phyloP scores from a whole-genome alignment of 2,329 filamentous ascomycete genomes.

The Dactylellina sp. region DNA sequence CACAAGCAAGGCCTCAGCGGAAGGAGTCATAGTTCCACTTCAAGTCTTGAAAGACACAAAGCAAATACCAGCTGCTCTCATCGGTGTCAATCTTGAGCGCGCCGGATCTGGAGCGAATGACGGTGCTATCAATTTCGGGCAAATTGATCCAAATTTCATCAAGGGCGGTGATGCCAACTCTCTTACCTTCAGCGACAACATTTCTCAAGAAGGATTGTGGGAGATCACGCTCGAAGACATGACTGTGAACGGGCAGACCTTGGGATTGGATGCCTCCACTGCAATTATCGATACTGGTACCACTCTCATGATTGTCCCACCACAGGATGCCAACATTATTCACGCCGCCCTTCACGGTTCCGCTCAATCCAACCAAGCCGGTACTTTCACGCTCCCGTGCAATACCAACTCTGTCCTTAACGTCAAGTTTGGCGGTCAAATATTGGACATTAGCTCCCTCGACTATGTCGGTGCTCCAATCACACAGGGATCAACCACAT shows the following conservation, averaged over 20 bases:
- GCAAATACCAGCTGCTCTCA: slow-evolving; percentile 18
- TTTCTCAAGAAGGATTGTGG: slow-evolving; percentile 77
- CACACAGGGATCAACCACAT: slow-evolving; percentile 7
- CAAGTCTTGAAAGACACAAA: slow-evolving; percentile 73
- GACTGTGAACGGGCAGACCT: slow-evolving; percentile 66
- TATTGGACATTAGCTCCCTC: slow-evolving; percentile 5
- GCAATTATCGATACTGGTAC: slow-evolving; percentile 73
- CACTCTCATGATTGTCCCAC: slow-evolving; percentile 71
- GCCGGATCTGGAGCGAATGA: slow-evolving; percentile 76
- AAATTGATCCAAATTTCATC: slow-evolving; percentile 74
- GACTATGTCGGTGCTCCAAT: slow-evolving; percentile 18
- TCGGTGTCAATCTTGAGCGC: slow-evolving; percentile 71
- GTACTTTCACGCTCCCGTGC: slow-evolving; percentile 19
- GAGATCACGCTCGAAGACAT: slow-evolving; percentile 72
- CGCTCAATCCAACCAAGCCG: slow-evolving; percentile 17
- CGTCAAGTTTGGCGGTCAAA: slow-evolving; percentile 20
- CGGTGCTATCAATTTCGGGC: slow-evolving; percentile 69
- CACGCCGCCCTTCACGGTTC: slow-evolving; percentile 18
- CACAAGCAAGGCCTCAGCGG: slow-evolving; percentile 68
- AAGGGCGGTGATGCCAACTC: slow-evolving; percentile 64
- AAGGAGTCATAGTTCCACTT: slow-evolving; percentile 71
- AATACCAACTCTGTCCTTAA: slow-evolving; percentile 10
- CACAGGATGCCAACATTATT: slow-evolving; percentile 10
- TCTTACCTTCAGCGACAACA: slow-evolving; percentile 60
- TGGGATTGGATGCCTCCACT: slow-evolving; percentile 63